A percentile compares a stretch with the other conserved stretches of the same genome.
These are phyloP conservation scores for Botrytis fabae DNA, from an alignment of 2,329 filamentous ascomycete species.

Conservation along the genomic window DNA sequence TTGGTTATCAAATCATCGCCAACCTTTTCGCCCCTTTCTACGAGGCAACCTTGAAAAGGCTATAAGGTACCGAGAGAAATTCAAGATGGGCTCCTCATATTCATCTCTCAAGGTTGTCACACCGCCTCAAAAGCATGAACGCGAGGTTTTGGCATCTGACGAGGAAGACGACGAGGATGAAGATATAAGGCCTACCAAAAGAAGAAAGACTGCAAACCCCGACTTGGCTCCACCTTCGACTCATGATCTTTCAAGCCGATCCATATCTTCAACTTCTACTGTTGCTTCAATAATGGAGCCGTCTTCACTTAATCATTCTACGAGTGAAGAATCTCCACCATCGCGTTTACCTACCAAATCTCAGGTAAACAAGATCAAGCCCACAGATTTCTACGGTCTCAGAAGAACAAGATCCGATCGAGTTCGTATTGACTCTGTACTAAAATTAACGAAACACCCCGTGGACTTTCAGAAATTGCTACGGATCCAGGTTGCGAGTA, in stretches of 20 bases:
- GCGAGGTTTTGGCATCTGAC: conserved; percentile 23
- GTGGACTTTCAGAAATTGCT: conserved; percentile 31
- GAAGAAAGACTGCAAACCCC: conserved; percentile 27
- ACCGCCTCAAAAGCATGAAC: conserved; percentile 15
- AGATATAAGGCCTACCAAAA: conserved; percentile 33
- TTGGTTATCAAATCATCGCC: conserved; percentile 22
- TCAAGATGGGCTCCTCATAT: conserved; percentile 32
- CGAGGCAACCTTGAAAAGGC: conserved; percentile 33
- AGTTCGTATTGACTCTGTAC: conserved; percentile 12
- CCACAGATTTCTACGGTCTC: conserved; percentile 30
- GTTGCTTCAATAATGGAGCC: conserved; percentile 2
- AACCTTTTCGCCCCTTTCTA: conserved; percentile 27
- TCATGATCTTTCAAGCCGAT: conserved; percentile 5
- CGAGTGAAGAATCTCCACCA: conserved; percentile 26
- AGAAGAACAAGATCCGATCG: neutral
- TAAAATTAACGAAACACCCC: conserved; percentile 23
- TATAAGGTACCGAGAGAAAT: conserved; percentile 18
- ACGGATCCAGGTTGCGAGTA: conserved; percentile 31
- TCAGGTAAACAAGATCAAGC: conserved; percentile 25
- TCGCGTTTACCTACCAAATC: conserved; percentile 20
- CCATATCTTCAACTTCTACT: conserved; percentile 2
- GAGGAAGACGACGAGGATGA: conserved; percentile 36
- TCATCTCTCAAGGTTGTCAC: conserved; percentile 26
- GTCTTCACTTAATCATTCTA: conserved; percentile 27
- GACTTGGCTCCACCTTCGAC: neutral